These are phyloP conservation scores for Pisolithus marmoratus DNA, from an alignment of 768 basidiomycete species.

Conservation along the genomic window DNA sequence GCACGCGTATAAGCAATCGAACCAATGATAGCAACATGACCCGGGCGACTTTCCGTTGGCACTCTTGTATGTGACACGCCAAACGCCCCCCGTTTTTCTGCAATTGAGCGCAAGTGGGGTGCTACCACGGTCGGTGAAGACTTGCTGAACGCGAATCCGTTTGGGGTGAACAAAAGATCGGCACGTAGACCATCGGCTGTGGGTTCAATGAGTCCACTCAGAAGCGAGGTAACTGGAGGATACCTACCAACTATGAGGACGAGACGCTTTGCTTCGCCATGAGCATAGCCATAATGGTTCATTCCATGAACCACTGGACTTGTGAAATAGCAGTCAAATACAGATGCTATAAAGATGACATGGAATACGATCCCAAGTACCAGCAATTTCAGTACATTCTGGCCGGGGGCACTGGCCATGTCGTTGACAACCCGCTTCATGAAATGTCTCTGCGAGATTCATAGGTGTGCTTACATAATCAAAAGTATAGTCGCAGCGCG, in stretches of 20 bases:
- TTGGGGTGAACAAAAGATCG: constrained; percentile 64
- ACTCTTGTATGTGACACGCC: constrained; percentile 84
- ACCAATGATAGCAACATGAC: constrained; percentile 87
- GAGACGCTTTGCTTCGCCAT: constrained; percentile 59
- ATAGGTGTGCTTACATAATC: too few relatives aligned
- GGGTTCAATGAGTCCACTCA: background rate
- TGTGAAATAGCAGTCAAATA: constrained; percentile 86
- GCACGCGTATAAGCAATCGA: constrained; percentile 4
- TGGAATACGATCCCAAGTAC: constrained; percentile 71
- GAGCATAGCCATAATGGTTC: constrained; percentile 41
- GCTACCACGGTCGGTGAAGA: constrained; percentile 60
- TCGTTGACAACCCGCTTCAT: too few relatives aligned
- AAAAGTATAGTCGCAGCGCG: too few relatives aligned
- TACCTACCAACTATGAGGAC: constrained; percentile 72
- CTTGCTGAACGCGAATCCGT: constrained; percentile 49
- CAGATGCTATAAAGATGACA: constrained; percentile 61
- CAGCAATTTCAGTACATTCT: constrained; percentile 38
- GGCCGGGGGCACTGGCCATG: constrained; percentile 11
- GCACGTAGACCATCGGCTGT: constrained; percentile 81
- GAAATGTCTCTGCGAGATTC: too few relatives aligned
- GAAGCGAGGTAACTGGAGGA: background rate
- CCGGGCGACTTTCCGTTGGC: constrained; percentile 83
- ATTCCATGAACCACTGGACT: constrained; percentile 79
- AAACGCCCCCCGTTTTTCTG: constrained; percentile 64
- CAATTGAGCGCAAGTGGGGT: constrained; percentile 67